phyloP scores from a whole-genome alignment of 805 yeast genomes.

The Starmerella asiatica region DNA sequence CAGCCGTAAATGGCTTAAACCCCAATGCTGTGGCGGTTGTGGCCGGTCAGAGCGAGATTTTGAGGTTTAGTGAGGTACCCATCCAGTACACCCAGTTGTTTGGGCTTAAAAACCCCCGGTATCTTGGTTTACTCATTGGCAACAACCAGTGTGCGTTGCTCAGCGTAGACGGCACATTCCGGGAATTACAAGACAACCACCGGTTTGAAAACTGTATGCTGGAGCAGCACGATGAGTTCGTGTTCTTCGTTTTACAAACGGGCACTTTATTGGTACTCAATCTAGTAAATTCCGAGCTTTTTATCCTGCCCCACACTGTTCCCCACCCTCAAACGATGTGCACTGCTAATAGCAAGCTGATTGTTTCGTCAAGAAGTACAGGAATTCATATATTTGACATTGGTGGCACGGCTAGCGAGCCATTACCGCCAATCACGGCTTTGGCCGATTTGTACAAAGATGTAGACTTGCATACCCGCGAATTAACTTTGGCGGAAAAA shows the following conservation, averaged over 20 bases:
- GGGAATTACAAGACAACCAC: not conserved
- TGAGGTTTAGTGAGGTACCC: not conserved
- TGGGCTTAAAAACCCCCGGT: not conserved
- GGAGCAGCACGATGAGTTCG: not conserved
- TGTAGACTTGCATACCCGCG: not conserved
- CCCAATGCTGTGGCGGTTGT: conserved; percentile 2
- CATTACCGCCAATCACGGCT: no score
- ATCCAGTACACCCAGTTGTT: not conserved
- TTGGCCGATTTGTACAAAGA: not conserved
- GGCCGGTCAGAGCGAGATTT: not conserved
- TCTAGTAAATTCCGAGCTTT: not conserved
- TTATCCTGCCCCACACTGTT: not conserved
- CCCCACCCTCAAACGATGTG: not conserved
- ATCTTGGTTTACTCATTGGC: not conserved
- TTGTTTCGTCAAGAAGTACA: not conserved
- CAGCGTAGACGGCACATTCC: not conserved
- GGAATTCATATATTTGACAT: not conserved
- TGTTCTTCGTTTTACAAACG: not conserved
- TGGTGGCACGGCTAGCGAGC: no score
- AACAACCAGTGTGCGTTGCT: not conserved
- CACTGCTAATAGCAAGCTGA: not conserved
- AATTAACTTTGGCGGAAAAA: not conserved
- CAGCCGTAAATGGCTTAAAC: conserved; percentile 31
- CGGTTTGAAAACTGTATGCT: not conserved
- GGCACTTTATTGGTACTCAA: not conserved